Evolutionary conservation across 768 basidiomycete genomes (phyloP), one percentile per base, ranked within the genome.

Genomic region (button mushroom (Agaricus bisporus)): DNA sequence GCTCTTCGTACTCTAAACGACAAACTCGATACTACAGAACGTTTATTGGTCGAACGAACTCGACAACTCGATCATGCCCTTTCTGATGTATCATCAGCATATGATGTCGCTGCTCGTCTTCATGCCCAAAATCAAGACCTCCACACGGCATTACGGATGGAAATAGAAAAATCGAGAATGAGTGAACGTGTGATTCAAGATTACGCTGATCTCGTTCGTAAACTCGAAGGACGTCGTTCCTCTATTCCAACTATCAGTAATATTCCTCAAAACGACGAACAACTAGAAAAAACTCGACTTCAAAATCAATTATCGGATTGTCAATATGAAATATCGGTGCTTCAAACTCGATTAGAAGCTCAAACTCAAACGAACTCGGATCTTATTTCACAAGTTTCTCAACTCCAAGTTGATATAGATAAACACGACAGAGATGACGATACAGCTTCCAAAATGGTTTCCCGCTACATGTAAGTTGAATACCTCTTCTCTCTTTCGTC

Each of bases 381-480:
- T 1, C 73, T 80, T 37, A 75, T 75, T 14, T 59, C 58, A 0
- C 73, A 78, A 51, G 66, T 85, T 12, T 75, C 79, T 0, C 64
- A 70, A 28, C 66, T 72, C 3, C 73, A 73, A 41, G 67, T 73
- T 1, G 80, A 82, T 56, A 69, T 88, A 14, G 77, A 86, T 49
- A 73, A 70, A 59, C 70, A 80, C 44, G 69, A 73, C 58, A 64
- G 81, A 15, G 86, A 91, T 46, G 88, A 91, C 53, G 78, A 73
- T n/a, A 78, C 85, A 0, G 89, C 90, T 2, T 83, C 85, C 11
- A 87, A 83, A 61, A 87, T 91, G 80, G 90, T 93, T 26, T 81
- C 88, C 25, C 80, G 87, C 36, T 92, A 92, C 64, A 92, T 91
- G 90, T 90, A 59, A 51, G 83, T 72, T 36, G 44, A 15, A 29